phyloP scores from a whole-genome alignment of 1,139 yeast species.

The Yamadazyma trypodendri region DNA sequence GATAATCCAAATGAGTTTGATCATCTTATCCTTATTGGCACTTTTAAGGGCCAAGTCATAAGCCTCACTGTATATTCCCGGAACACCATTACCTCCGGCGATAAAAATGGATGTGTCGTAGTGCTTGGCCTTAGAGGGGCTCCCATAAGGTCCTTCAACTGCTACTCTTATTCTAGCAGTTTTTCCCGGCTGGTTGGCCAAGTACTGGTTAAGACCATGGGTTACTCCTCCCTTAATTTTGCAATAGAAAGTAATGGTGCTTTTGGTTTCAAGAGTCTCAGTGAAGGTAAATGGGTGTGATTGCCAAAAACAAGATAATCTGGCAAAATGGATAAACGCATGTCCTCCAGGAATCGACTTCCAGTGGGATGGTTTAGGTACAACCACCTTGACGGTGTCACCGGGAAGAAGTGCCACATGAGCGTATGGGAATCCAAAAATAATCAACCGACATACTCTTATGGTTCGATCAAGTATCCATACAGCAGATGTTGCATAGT shows the following conservation, averaged over 20 bases:
- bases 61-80: slow-evolving; percentile 42
- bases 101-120: slow-evolving; percentile 35
- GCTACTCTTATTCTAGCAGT: slow-evolving; percentile 30
- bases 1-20: slow-evolving; percentile 37
- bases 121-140: slow-evolving; percentile 26
- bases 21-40: slow-evolving; percentile 16
- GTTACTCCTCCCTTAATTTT: slow-evolving; percentile 44
- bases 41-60: slow-evolving; percentile 22
- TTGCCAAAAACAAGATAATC: slow-evolving; percentile 39
- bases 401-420: slow-evolving; percentile 31
- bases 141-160: slow-evolving; percentile 46
- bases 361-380: slow-evolving; percentile 45
- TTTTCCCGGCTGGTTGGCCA: slow-evolving; percentile 26
- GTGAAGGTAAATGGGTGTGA: slow-evolving; percentile 45
- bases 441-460: slow-evolving; percentile 31
- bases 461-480: slow-evolving; percentile 45
- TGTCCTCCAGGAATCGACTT: slow-evolving; percentile 49
- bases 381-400: slow-evolving; percentile 40
- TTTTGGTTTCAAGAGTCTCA: slow-evolving; percentile 20
- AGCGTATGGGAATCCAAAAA: slow-evolving; percentile 42
- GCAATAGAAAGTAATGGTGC: slow-evolving; percentile 27
- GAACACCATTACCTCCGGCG: slow-evolving; percentile 46
- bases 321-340: slow-evolving; percentile 48
- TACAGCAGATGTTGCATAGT: slow-evolving; percentile 39
- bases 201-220: slow-evolving; percentile 27